These are phyloP conservation scores for Boechera stricta DNA, from an alignment of 345 rosid species.

Conservation along the genomic window DNA sequence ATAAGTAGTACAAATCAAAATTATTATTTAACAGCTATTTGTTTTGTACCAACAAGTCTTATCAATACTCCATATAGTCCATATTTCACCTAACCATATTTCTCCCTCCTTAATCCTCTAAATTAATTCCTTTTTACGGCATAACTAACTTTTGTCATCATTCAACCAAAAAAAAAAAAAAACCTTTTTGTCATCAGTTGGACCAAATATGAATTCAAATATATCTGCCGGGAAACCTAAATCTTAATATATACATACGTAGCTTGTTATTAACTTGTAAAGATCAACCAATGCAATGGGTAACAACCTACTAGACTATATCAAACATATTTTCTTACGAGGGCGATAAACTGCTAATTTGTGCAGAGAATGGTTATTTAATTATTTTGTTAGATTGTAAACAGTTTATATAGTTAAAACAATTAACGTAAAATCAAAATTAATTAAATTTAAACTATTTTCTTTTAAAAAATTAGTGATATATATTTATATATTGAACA, in stretches of 20 bases:
- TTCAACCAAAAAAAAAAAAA: background rate
- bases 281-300: background rate
- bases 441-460: background rate
- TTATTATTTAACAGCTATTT: background rate
- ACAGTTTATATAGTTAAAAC: background rate
- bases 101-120: background rate
- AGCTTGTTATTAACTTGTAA: background rate
- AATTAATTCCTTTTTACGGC: background rate
- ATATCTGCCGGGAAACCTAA: background rate
- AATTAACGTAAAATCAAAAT: background rate
- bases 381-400: background rate
- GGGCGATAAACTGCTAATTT: background rate
- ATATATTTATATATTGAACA: background rate
- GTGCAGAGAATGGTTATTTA: background rate
- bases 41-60: background rate
- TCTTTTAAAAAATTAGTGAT: background rate
- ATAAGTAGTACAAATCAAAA: conserved; percentile 4
- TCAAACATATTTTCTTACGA: background rate
- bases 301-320: background rate
- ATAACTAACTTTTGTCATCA: background rate
- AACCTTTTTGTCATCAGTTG: background rate
- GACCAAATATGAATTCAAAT: background rate
- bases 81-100: background rate
- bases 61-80: conserved; percentile 6
- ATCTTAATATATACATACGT: background rate